A percentile compares a stretch with the other conserved stretches of the same genome.
Evolutionary conservation across 1,284 basidiomycete species (phyloP).

Genomic region (Rhodotorula sp.): DNA sequence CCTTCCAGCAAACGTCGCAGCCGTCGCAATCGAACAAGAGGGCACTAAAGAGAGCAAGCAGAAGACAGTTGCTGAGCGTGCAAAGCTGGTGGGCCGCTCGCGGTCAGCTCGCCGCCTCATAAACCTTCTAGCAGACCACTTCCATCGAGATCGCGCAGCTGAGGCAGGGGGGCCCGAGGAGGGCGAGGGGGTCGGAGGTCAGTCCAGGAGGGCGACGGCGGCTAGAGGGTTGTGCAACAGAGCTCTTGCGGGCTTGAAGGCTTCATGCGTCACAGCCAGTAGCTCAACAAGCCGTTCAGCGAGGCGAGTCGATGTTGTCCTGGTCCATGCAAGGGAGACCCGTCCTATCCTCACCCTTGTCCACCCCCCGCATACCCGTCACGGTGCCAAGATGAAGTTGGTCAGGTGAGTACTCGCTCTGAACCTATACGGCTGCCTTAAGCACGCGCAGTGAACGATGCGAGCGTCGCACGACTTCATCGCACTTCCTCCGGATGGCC

Average conservation of each 20-base stretch:
- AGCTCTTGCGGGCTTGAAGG: too few species aligned
- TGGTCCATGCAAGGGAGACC: not conserved
- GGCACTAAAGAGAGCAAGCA: not conserved
- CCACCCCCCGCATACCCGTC: not conserved
- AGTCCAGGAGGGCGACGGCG: too few species aligned
- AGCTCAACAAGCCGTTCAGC: not conserved
- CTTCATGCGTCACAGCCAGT: too few species aligned
- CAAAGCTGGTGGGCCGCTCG: too few species aligned
- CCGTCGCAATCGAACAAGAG: too few species aligned
- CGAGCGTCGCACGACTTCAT: not conserved
- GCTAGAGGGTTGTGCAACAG: too few species aligned
- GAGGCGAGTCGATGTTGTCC: not conserved
- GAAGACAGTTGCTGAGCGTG: not conserved
- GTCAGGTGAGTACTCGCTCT: conserved; percentile 48
- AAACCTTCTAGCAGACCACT: not conserved
- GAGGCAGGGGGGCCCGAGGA: too few species aligned
- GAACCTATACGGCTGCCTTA: not conserved
- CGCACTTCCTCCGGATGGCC: not conserved
- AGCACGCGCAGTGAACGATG: not conserved
- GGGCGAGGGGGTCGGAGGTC: too few species aligned
- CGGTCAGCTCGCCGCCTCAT: too few species aligned
- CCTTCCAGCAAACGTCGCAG: too few species aligned
- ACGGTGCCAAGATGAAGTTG: conserved; percentile 51
- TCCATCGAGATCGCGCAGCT: too few species aligned
- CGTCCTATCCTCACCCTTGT: not conserved